Conservation (phyloP, 805 yeast genomes). For the Maudiozyma saulgeensis region DNA sequence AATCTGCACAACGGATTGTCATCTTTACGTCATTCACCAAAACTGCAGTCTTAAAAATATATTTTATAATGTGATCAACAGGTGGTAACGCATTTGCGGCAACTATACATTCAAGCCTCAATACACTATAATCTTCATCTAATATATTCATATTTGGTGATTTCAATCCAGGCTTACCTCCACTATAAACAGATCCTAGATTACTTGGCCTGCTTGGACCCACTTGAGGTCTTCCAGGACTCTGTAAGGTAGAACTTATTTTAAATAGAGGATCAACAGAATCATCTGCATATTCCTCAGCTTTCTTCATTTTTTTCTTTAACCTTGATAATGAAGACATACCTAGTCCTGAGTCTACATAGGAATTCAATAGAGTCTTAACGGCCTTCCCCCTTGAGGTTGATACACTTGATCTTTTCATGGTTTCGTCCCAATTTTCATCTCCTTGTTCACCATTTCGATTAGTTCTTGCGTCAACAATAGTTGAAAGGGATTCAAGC, state of each 20-base stretch:
- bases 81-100: constrained; percentile 49
- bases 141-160: constrained; percentile 6
- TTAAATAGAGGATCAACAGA: constrained; percentile 26
- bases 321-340: constrained; percentile 22
- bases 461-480: constrained; percentile 10
- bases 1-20: constrained; percentile 32
- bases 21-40: constrained; percentile 56
- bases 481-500: not conserved
- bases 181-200: not conserved
- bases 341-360: constrained; percentile 20
- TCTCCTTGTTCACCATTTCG: constrained; percentile 5
- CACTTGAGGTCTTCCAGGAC: constrained; percentile 5
- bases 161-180: not conserved
- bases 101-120: constrained; percentile 50
- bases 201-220: not conserved
- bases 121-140: constrained; percentile 15
- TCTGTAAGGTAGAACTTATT: constrained; percentile 3
- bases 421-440: constrained; percentile 4
- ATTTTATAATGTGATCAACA: constrained; percentile 43
- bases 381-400: constrained; percentile 4
- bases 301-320: constrained; percentile 19
- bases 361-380: constrained; percentile 14
- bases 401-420: not conserved
- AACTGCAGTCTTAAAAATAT: constrained; percentile 53
- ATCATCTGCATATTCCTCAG: constrained; percentile 16